A percentile compares a stretch with the other conserved stretches of the same genome.
Conservation (phyloP, 441 rosid species). For the Metrosideros polymorpha region DNA sequence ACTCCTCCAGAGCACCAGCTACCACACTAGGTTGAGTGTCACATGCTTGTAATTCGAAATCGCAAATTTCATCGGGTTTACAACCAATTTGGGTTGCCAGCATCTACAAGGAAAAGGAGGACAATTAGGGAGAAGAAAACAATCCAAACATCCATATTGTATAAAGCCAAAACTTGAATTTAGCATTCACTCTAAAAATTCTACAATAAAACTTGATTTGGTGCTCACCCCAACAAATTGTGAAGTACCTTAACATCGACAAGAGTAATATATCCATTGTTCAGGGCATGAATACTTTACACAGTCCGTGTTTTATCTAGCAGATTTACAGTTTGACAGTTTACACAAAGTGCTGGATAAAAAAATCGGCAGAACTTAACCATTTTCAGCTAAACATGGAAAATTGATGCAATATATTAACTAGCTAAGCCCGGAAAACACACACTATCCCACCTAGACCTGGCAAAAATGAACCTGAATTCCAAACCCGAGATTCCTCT, state of each 20-base stretch:
- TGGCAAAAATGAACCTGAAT: neutral
- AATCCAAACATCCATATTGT: neutral
- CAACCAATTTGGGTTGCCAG: conserved; percentile 63
- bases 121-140: neutral
- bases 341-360: neutral
- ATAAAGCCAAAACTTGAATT: neutral
- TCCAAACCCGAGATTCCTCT: neutral
- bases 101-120: conserved; percentile 32
- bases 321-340: neutral
- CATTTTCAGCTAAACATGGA: neutral
- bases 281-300: neutral
- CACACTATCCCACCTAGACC: neutral
- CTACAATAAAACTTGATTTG: neutral
- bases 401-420: neutral
- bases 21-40: conserved; percentile 89
- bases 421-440: neutral
- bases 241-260: neutral
- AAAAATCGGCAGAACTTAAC: neutral
- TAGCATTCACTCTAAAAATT: neutral
- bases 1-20: conserved; percentile 87
- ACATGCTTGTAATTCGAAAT: conserved; percentile 97
- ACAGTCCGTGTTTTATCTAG: neutral
- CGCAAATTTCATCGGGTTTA: conserved; percentile 63
- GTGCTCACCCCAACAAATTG: neutral
- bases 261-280: neutral